A percentile compares a stretch with the other conserved stretches of the same genome.
Conservation (phyloP, 2,329 filamentous ascomycete species). For the Boeremia lycopersici region DNA sequence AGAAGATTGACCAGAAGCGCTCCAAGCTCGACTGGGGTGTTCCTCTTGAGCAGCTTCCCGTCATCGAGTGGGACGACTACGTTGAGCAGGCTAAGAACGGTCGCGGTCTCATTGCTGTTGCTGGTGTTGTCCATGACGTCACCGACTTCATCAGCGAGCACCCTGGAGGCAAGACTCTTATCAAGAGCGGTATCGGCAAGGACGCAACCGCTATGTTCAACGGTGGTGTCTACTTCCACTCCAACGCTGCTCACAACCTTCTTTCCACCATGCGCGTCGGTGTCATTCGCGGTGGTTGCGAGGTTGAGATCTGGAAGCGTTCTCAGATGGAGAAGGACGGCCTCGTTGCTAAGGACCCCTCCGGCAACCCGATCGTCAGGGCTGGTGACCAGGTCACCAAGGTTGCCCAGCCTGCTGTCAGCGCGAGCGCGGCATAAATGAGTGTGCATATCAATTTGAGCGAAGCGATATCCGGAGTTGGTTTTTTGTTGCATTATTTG, state of each 20-base stretch:
- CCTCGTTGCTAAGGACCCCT: slow-evolving; percentile 77
- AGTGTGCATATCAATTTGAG: slow-evolving; percentile 23
- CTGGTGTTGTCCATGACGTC: slow-evolving; percentile 52
- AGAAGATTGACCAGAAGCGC: slow-evolving; percentile 54
- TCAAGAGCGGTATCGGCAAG: slow-evolving; percentile 51
- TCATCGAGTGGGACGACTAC: slow-evolving; percentile 53
- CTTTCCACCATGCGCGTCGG: slow-evolving; percentile 52
- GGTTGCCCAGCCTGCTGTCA: slow-evolving; percentile 77
- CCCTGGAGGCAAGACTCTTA: slow-evolving; percentile 52
- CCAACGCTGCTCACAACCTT: slow-evolving; percentile 51
- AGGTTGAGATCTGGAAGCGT: slow-evolving; percentile 54
- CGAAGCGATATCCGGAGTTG: slow-evolving; percentile 45
- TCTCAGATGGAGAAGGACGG: slow-evolving; percentile 65
- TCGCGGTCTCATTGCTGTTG: slow-evolving; percentile 49
- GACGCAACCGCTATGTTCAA: slow-evolving; percentile 54
- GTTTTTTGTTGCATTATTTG: slow-evolving; percentile 22
- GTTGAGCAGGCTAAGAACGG: slow-evolving; percentile 52
- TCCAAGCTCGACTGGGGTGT: slow-evolving; percentile 52
- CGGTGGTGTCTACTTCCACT: slow-evolving; percentile 52
- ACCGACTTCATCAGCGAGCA: slow-evolving; percentile 52
- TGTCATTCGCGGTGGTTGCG: slow-evolving; percentile 51
- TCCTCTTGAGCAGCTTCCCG: slow-evolving; percentile 51
- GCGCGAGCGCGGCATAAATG: slow-evolving; percentile 77
- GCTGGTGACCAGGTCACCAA: slow-evolving; percentile 87
- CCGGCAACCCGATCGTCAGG: slow-evolving; percentile 81